Base-by-base conservation (phyloP, 192 early-diverging fungal genomes). In the Geranomyces variabilis region DNA sequence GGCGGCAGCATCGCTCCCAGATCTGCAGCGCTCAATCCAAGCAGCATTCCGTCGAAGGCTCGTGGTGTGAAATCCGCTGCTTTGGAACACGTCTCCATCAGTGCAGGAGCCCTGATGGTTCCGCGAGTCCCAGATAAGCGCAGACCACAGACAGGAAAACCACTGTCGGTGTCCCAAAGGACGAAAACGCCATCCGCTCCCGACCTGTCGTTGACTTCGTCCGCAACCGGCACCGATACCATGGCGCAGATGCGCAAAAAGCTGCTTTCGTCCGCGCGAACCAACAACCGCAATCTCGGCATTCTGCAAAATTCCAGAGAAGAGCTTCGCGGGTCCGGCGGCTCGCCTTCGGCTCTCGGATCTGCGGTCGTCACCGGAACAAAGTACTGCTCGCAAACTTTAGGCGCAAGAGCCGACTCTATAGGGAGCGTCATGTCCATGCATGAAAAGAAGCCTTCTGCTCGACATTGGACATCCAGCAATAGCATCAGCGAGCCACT, bases 381-480 rank as follows among this genome's bases (percentile, higher is more conserved):
- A n/a, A 53, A 53, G 17, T 53, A 53, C 51, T 53, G 51, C 24
- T 53, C 51, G 15, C 51, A 53, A 26, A 26, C 51, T 15, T 15
- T 53, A 15, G 17, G 17, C 51, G 7, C 51, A 17, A 41, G 36
- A 41, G 7, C 19, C 51, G 24, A 53, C 19, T 53, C 51, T 7
- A n/a, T 53, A 3, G 51, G n/a, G 7, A 24, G 6, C 24, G 51
- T 53, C 51, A 53, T 53, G 51, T 53, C 51, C 17, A 17, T 53
- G 51, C 19, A 53, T 17, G 51, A 53, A 3, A 53, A 17, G 51
- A 53, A 53, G 17, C 51, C 51, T 24, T 53, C 51, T 7, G 36
- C 36, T 7, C 51, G 51, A 17, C 51, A 53, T 53, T 53, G 51
- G 51, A 53, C 51, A 53, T 53, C 51, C n/a, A 53, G 51, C 51